Conservation (phyloP, 2,329 filamentous ascomycete species). For the Sporothrix dimorphospora region DNA sequence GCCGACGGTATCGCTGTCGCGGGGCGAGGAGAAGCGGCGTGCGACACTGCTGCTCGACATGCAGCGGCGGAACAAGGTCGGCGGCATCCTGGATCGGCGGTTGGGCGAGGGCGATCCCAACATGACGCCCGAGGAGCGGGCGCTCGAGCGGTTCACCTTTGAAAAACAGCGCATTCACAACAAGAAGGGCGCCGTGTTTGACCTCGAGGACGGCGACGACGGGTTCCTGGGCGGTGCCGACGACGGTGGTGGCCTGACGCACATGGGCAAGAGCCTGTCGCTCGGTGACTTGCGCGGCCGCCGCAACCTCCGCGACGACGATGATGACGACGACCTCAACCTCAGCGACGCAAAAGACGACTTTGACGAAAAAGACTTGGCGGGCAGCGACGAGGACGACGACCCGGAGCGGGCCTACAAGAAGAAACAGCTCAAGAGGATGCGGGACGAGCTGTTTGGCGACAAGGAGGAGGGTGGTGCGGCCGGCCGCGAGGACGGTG, state of each 20-base stretch:
- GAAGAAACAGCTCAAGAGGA: conserved; percentile 59
- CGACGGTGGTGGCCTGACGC: conserved; percentile 49
- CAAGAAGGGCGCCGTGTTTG: conserved; percentile 80
- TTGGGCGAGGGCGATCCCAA: conserved; percentile 95
- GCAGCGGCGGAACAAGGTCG: conserved; percentile 85
- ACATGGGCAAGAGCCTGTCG: conserved; percentile 44
- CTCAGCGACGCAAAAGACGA: conserved; percentile 58
- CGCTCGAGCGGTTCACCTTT: conserved; percentile 84
- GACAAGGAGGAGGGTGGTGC: conserved; percentile 44
- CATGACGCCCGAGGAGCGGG: conserved; percentile 91
- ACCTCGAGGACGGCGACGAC: conserved; percentile 81
- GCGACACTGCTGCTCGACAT: conserved; percentile 88
- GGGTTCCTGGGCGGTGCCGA: conserved; percentile 19
- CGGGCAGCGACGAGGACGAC: conserved; percentile 60
- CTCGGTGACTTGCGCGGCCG: conserved; percentile 33
- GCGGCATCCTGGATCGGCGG: conserved; percentile 87
- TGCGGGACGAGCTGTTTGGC: conserved; percentile 51
- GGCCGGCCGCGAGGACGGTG: conserved; percentile 50
- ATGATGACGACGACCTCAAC: neutral
- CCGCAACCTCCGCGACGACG: conserved; percentile 28
- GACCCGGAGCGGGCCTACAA: conserved; percentile 64
- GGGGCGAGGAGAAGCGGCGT: conserved; percentile 84
- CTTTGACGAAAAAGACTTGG: conserved; percentile 77
- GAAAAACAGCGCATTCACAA: conserved; percentile 77
- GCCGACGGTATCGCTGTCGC: conserved; percentile 81